Percentiles rank a stretch among this genome's conserved stretches.
Conservation (phyloP, 768 basidiomycete species). For the Lactarius trivialis region DNA sequence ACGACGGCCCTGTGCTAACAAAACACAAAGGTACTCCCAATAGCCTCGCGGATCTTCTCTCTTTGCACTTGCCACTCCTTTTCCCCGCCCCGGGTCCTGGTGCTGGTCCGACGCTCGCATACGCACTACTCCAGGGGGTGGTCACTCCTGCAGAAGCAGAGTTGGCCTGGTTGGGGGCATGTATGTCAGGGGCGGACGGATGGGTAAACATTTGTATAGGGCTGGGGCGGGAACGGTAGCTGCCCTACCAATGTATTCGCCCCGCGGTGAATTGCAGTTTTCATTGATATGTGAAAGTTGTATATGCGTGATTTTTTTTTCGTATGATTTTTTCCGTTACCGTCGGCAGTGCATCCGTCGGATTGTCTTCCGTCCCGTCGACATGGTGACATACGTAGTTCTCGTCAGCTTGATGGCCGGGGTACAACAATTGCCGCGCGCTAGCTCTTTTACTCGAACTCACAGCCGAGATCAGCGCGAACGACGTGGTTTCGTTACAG, state of each 20-base stretch:
- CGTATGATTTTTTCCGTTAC: neutral
- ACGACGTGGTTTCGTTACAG: neutral
- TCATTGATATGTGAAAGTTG: neutral
- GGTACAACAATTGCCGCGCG: neutral
- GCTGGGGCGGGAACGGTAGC: conserved; percentile 24
- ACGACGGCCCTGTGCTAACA: conserved; percentile 15
- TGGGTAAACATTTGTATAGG: conserved; percentile 91
- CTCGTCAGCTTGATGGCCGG: conserved; percentile 11
- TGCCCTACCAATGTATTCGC: neutral
- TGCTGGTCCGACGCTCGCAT: conserved; percentile 43
- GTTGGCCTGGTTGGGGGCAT: conserved; percentile 90
- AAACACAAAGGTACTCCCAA: conserved; percentile 52
- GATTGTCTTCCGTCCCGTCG: neutral
- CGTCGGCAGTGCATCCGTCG: neutral
- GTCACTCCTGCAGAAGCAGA: conserved; percentile 78
- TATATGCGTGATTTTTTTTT: neutral
- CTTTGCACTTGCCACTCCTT: conserved; percentile 70
- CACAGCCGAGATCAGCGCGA: conserved; percentile 7
- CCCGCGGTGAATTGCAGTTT: neutral
- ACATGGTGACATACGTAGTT: conserved; percentile 14
- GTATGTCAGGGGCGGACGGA: conserved; percentile 88
- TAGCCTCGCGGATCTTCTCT: conserved; percentile 64
- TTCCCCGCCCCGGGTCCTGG: conserved; percentile 45
- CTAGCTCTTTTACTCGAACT: neutral
- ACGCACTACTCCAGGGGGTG: conserved; percentile 81